Conservation (phyloP, 2,329 filamentous ascomycete species). For the Aspergillus sp. region DNA sequence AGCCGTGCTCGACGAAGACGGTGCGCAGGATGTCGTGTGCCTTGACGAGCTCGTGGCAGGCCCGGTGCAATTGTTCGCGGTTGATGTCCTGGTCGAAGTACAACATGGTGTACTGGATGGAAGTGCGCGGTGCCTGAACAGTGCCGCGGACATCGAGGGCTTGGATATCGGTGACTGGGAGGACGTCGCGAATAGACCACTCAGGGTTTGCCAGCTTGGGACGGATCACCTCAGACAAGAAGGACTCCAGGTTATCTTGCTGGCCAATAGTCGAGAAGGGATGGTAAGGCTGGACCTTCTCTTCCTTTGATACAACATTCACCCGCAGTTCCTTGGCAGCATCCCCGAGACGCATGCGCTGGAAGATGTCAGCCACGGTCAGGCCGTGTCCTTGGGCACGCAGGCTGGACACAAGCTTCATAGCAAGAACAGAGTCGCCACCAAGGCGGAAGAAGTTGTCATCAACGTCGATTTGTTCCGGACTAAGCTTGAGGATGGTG, state of each 20-base stretch:
- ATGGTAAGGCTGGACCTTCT: slow-evolving; percentile 31
- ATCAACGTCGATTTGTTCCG: slow-evolving; percentile 52
- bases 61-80: slow-evolving; percentile 44
- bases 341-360: slow-evolving; percentile 49
- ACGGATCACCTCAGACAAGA: slow-evolving; percentile 50
- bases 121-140: slow-evolving; percentile 60
- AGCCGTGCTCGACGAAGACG: slow-evolving; percentile 59
- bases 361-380: slow-evolving; percentile 55
- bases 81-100: slow-evolving; percentile 57
- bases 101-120: slow-evolving; percentile 64
- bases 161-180: slow-evolving; percentile 61
- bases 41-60: slow-evolving; percentile 51
- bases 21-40: slow-evolving; percentile 65
- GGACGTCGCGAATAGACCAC: slow-evolving; percentile 57
- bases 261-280: slow-evolving; percentile 55
- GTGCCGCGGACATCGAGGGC: slow-evolving; percentile 62
- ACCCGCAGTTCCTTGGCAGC: slow-evolving; percentile 55
- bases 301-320: slow-evolving; percentile 28
- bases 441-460: slow-evolving; percentile 64
- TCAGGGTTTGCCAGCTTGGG: slow-evolving; percentile 51
- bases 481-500: slow-evolving; percentile 26
- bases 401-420: slow-evolving; percentile 54
- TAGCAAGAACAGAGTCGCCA: slow-evolving; percentile 62
- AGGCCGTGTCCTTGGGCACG: slow-evolving; percentile 46
- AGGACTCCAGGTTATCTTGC: slow-evolving; percentile 36